Conservation (phyloP, 164 flowering plant genomes). For the Paratinospora sagittata region DNA sequence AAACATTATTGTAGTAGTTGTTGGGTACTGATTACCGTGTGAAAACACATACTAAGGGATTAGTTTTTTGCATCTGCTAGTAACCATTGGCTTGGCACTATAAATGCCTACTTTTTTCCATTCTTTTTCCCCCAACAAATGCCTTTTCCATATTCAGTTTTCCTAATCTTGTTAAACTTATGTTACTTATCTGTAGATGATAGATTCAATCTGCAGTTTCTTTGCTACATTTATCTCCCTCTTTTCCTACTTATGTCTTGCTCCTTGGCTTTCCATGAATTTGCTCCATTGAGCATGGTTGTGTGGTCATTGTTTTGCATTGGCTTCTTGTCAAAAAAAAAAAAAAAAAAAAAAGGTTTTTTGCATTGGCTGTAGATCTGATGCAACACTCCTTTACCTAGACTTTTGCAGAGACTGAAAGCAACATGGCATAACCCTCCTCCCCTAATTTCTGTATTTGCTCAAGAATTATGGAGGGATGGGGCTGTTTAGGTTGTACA, state of each 20-base stretch:
- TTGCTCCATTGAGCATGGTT: background rate
- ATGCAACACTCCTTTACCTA: background rate
- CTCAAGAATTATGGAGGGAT: background rate
- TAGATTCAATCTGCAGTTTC: background rate
- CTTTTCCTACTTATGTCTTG: background rate
- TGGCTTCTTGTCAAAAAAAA: background rate
- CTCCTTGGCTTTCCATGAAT: background rate
- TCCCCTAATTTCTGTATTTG: background rate
- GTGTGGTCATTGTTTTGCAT: background rate
- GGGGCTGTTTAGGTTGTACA: background rate
- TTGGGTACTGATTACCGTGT: no score
- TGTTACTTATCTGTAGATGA: background rate
- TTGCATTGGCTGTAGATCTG: background rate
- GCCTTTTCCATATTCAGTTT: background rate
- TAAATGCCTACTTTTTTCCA: background rate
- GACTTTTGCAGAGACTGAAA: background rate
- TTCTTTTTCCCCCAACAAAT: background rate
- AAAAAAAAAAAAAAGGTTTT: no score
- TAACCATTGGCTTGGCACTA: no score
- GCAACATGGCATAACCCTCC: background rate
- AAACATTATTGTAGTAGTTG: no score
- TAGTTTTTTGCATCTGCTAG: no score
- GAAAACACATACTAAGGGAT: no score
- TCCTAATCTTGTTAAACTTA: background rate
- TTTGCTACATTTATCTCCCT: background rate